These are phyloP conservation scores for Candida glaebosa DNA, from an alignment of 805 yeast genomes.

Conservation along the genomic window DNA sequence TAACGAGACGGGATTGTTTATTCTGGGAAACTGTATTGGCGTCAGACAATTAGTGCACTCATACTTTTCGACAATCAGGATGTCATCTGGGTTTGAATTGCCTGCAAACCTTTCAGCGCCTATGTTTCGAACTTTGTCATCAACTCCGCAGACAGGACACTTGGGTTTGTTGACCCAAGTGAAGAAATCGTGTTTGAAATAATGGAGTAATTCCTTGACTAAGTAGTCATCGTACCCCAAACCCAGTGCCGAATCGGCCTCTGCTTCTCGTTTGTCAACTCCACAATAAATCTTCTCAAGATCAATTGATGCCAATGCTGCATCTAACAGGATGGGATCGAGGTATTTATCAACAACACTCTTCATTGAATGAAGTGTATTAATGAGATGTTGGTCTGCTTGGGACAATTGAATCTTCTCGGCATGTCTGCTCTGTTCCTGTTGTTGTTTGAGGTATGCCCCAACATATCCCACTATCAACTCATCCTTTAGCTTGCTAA, in stretches of 20 bases:
- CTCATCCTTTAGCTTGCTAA: not conserved
- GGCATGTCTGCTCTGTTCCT: not conserved
- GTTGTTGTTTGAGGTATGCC: not conserved
- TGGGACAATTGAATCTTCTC: not conserved
- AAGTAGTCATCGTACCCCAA: slow-evolving; percentile 33
- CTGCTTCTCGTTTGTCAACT: slow-evolving; percentile 50
- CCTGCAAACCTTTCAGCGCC: slow-evolving; percentile 40
- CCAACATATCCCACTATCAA: slow-evolving; percentile 2
- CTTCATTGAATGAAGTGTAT: slow-evolving; percentile 4
- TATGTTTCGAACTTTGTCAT: slow-evolving; percentile 32
- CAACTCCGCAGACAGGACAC: slow-evolving; percentile 49
- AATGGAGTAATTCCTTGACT: slow-evolving; percentile 30
- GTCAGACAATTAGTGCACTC: slow-evolving; percentile 51
- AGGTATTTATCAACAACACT: not conserved
- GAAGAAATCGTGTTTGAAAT: slow-evolving; percentile 75
- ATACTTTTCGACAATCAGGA: slow-evolving; percentile 62
- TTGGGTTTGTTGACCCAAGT: slow-evolving; percentile 75
- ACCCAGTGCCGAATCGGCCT: slow-evolving; percentile 10
- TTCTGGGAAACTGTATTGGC: slow-evolving; percentile 66
- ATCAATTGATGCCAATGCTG: slow-evolving; percentile 62
- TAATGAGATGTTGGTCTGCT: not conserved
- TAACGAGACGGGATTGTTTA: slow-evolving; percentile 62
- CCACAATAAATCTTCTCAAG: slow-evolving; percentile 54
- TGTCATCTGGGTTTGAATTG: slow-evolving; percentile 34
- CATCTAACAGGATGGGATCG: slow-evolving; percentile 28